Conservation (phyloP, 2,329 filamentous ascomycete genomes). For the Cladophialophora psammophila region DNA sequence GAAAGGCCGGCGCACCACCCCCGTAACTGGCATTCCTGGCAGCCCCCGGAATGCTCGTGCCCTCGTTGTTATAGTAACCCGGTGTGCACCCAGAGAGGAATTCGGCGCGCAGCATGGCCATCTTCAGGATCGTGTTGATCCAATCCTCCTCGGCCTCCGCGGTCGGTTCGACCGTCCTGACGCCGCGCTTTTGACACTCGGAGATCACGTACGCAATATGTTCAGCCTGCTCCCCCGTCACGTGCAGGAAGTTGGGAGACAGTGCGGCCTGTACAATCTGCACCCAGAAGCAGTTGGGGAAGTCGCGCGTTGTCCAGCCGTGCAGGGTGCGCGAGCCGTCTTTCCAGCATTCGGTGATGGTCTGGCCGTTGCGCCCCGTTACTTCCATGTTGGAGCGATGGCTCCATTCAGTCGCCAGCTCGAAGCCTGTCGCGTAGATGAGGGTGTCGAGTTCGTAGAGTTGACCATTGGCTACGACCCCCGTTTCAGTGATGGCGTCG, state of each 20-base stretch:
- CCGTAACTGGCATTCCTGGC: conserved; percentile 33
- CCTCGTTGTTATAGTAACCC: conserved; percentile 37
- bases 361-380: conserved; percentile 39
- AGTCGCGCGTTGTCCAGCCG: conserved; percentile 31
- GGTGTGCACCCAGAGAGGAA: conserved; percentile 35
- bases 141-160: conserved; percentile 32
- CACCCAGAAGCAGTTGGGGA: conserved; percentile 37
- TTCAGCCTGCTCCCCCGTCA: conserved; percentile 34
- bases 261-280: conserved; percentile 34
- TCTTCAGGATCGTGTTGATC: conserved; percentile 29
- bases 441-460: conserved; percentile 60
- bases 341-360: conserved; percentile 41
- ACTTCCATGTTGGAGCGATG: conserved; percentile 40
- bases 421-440: conserved; percentile 58
- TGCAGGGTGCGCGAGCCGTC: conserved; percentile 33
- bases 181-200: conserved; percentile 24
- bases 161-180: conserved; percentile 33
- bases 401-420: conserved; percentile 30
- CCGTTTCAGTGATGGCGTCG: conserved; percentile 53
- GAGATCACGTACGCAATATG: conserved; percentile 34
- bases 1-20: conserved; percentile 25
- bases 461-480: conserved; percentile 57
- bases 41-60: conserved; percentile 6
- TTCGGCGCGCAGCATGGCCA: conserved; percentile 18
- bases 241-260: conserved; percentile 35